A percentile compares a stretch with the other conserved stretches of the same genome.
Evolutionary conservation across 768 basidiomycete species (phyloP).

Genomic region (Lyophyllum semitale): DNA sequence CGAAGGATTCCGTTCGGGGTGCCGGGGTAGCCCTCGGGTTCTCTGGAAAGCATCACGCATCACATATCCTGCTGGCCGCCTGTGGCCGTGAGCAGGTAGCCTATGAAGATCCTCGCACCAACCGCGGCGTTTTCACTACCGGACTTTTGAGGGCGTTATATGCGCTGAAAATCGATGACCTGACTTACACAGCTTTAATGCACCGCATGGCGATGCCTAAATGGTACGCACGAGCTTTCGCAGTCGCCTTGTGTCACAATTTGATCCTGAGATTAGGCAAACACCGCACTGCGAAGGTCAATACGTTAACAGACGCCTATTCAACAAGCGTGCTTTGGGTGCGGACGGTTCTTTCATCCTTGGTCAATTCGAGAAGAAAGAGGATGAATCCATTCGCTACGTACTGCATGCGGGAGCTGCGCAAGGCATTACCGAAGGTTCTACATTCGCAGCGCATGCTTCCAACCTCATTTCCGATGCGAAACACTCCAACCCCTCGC

Average conservation of each 20-base stretch:
- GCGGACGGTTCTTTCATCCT: slow-evolving; percentile 31
- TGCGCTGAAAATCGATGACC: slow-evolving; percentile 17
- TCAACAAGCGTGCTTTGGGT: slow-evolving; percentile 27
- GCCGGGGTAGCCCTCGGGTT: slow-evolving; percentile 19
- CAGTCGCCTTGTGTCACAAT: not conserved
- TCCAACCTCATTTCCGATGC: slow-evolving; percentile 22
- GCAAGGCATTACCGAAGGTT: slow-evolving; percentile 32
- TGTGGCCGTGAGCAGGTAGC: slow-evolving; percentile 38
- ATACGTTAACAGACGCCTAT: slow-evolving; percentile 30
- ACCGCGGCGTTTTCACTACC: slow-evolving; percentile 33
- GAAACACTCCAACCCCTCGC: slow-evolving; percentile 20
- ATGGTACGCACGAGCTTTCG: slow-evolving; percentile 19
- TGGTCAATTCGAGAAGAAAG: slow-evolving; percentile 14
- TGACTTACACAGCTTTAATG: slow-evolving; percentile 36
- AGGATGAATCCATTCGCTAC: slow-evolving; percentile 9
- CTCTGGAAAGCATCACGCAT: slow-evolving; percentile 27
- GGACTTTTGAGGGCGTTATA: slow-evolving; percentile 26
- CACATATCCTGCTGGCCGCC: slow-evolving; percentile 45
- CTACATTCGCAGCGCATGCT: slow-evolving; percentile 24
- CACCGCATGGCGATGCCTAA: slow-evolving; percentile 28
- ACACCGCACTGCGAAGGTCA: slow-evolving; percentile 37
- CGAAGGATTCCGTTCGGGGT: slow-evolving; percentile 12
- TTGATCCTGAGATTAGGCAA: slow-evolving; percentile 22
- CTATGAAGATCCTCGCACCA: slow-evolving; percentile 24
- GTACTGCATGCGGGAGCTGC: slow-evolving; percentile 30